Conservation (phyloP, 441 rosid genomes). For the Manihot esculenta region DNA sequence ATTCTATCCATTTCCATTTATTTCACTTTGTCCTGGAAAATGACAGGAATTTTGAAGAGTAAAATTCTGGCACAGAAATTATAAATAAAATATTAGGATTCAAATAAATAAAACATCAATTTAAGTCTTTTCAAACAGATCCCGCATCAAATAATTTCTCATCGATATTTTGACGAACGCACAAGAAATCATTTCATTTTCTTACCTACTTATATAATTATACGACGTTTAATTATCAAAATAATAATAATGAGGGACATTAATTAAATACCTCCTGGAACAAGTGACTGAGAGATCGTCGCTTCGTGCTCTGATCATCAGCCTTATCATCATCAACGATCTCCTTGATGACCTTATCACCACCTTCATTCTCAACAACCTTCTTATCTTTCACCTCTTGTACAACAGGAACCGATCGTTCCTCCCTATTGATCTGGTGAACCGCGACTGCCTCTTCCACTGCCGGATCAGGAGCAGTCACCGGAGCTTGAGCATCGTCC, state of each 20-base stretch:
- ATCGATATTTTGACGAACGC: not conserved
- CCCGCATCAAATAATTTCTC: not conserved
- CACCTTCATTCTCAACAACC: constrained; percentile 23
- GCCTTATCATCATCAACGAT: constrained; percentile 29
- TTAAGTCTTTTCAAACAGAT: not conserved
- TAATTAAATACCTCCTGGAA: constrained; percentile 46
- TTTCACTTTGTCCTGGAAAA: not conserved
- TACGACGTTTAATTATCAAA: too few relatives aligned
- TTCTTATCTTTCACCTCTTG: constrained; percentile 7
- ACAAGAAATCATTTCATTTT: not conserved
- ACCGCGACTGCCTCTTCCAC: too few relatives aligned
- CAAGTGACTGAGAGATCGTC: constrained; percentile 57
- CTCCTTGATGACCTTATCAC: constrained; percentile 38
- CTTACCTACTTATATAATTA: too few relatives aligned
- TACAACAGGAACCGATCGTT: too few relatives aligned
- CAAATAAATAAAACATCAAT: not conserved
- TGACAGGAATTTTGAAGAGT: not conserved
- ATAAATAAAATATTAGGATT: too few relatives aligned
- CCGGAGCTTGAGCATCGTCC: constrained; percentile 37
- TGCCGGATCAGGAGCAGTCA: constrained; percentile 22
- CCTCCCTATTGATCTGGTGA: too few relatives aligned
- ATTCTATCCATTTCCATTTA: too few relatives aligned
- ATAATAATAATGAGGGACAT: too few relatives aligned
- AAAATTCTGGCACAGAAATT: not conserved
- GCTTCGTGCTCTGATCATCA: constrained; percentile 34